Evolutionary conservation across 2,329 filamentous ascomycete genomes (phyloP), one percentile per base, ranked within the genome.

Genomic region (Talaromyces sp.): DNA sequence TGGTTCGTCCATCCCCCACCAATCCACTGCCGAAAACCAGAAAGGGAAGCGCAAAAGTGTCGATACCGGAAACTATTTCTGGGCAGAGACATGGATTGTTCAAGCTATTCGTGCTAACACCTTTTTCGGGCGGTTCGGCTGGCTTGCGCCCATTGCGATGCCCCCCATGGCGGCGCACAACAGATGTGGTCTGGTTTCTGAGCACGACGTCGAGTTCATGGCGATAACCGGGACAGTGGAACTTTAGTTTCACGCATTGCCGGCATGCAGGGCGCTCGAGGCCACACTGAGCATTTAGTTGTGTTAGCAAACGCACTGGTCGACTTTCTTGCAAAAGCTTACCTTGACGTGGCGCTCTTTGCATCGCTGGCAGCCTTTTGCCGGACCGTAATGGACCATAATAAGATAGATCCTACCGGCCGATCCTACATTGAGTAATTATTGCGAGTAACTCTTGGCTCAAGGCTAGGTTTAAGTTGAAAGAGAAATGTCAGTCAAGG

Each of bases 341-440:
- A 33, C 61, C 54, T 63, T 63, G 49, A 60, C 32, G 22, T 60
- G 58, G 11, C 61, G 58, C n/a, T 60, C 61, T 51, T 55, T 63
- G 44, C 61, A 63, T 51, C 54, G 59, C 39, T 63, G 61, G 32
- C 58, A 62, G 32, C 58, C 61, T 47, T 49, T 57, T 19, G 57
- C 57, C 10, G 61, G 61, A n/a, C 58, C 61, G 44, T 47, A 53
- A 32, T 62, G 51, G 39, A 60, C 58, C 61, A 60, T 62, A 19
- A 27, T 57, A 39, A 27, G 39, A 39, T 22, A n/a, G 25, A 54
- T 51, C 13, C 51, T 60, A n/a, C 6, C 5, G 36, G n/a, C 4
- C 25, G 15, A n/a, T 59, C 22, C 22, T 28, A 55, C 36, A 28
- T 39, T 53, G 44, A 59, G 53, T n/a, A 19, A 33, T 10, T n/a